A percentile compares a stretch with the other conserved stretches of the same genome.
Evolutionary conservation across 2,329 filamentous ascomycete genomes (phyloP).

Genomic region (Didymella segeticola): DNA sequence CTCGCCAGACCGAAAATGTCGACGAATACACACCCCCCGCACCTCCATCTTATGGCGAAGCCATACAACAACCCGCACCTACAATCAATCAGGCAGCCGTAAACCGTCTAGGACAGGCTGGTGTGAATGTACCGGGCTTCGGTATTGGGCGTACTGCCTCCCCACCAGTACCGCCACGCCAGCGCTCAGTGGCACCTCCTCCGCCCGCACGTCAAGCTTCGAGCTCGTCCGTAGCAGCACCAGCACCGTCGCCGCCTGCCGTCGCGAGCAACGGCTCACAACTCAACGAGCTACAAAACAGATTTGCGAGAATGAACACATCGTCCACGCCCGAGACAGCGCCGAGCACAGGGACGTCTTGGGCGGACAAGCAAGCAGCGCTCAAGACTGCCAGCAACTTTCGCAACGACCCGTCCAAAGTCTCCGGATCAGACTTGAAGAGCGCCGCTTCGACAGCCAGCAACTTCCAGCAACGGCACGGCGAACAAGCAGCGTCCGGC

Average conservation of each 20-base stretch:
- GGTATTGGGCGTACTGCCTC: constrained; percentile 67
- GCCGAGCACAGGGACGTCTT: constrained; percentile 63
- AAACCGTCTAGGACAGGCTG: constrained; percentile 72
- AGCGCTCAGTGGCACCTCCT: constrained; percentile 31
- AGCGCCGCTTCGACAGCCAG: constrained; percentile 67
- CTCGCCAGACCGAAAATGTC: constrained; percentile 65
- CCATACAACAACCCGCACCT: constrained; percentile 36
- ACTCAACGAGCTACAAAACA: constrained; percentile 71
- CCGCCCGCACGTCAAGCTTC: constrained; percentile 37
- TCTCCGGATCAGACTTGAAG: constrained; percentile 65
- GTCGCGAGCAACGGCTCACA: constrained; percentile 50
- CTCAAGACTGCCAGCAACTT: constrained; percentile 66
- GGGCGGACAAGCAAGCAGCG: constrained; percentile 68
- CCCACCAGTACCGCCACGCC: constrained; percentile 48
- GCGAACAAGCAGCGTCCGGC: constrained; percentile 70
- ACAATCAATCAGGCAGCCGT: constrained; percentile 66
- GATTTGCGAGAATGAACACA: constrained; percentile 60
- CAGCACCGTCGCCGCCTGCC: constrained; percentile 30
- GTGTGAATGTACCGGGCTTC: constrained; percentile 78
- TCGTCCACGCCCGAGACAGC: constrained; percentile 37
- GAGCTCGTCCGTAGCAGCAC: constrained; percentile 25
- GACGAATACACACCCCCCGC: constrained; percentile 54
- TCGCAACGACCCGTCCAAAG: constrained; percentile 66
- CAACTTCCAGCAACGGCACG: constrained; percentile 74
- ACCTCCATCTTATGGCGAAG: constrained; percentile 58